Conservation (phyloP, 495 filamentous ascomycete genomes). For the Aspergillus carlsbadensis region DNA sequence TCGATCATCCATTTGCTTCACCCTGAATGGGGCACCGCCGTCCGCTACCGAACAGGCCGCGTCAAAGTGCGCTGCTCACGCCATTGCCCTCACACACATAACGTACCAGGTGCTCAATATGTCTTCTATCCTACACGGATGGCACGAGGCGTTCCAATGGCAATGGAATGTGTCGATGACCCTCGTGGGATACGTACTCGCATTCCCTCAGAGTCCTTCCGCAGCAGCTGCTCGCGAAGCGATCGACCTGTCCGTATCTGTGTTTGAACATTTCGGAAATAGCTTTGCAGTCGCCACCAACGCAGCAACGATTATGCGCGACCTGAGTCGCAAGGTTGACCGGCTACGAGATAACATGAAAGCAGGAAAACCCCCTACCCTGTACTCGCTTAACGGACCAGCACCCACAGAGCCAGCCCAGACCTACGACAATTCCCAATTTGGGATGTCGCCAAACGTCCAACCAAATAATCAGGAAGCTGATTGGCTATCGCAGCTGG, state of each 20-base stretch:
- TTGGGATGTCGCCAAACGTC: neutral
- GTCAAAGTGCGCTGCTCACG: conserved; percentile 40
- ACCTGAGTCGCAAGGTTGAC: conserved; percentile 30
- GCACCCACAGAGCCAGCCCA: neutral
- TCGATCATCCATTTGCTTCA: conserved; percentile 25
- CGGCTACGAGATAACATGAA: neutral
- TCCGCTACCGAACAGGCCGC: neutral
- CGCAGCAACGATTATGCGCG: conserved; percentile 40
- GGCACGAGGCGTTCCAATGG: conserved; percentile 51
- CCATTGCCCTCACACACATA: conserved; percentile 49
- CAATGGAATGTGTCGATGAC: conserved; percentile 54
- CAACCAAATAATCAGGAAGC: neutral
- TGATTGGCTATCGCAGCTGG: neutral
- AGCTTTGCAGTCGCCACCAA: conserved; percentile 42
- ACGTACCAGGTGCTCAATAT: conserved; percentile 46
- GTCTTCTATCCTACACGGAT: conserved; percentile 46
- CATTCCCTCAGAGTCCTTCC: conserved; percentile 37
- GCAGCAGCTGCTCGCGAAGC: conserved; percentile 33
- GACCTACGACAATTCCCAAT: neutral
- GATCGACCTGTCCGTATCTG: conserved; percentile 36
- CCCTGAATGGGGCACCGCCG: neutral
- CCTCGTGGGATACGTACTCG: conserved; percentile 48
- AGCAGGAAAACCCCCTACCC: neutral
- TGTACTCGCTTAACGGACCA: no score
- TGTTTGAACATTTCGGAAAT: conserved; percentile 48